A percentile compares a stretch with the other conserved stretches of the same genome.
phyloP scores from a whole-genome alignment of 768 basidiomycete genomes.

The Russula ochroleuca region DNA sequence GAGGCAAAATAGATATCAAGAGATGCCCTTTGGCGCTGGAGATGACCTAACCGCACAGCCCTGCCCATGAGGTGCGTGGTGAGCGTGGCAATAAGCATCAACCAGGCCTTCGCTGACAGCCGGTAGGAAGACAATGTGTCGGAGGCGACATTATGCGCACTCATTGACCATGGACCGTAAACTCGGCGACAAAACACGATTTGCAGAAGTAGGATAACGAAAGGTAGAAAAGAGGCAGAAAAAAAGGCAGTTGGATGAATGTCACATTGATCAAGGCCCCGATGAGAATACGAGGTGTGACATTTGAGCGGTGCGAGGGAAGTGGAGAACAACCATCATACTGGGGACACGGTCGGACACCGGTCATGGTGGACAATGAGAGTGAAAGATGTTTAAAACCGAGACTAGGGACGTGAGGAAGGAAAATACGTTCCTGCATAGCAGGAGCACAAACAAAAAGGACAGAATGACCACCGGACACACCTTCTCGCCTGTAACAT shows the following conservation, averaged over 20 bases:
- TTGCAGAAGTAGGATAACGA: background rate
- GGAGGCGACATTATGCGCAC: background rate
- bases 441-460: conserved; percentile 58
- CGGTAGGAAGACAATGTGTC: background rate
- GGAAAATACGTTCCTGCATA: background rate
- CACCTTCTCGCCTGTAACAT: conserved; percentile 88
- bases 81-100: conserved; percentile 7
- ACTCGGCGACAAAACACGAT: background rate
- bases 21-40: conserved; percentile 7
- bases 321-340: background rate
- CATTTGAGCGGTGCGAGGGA: background rate
- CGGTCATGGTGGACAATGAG: background rate
- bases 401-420: background rate
- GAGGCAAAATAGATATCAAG: background rate
- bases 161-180: background rate
- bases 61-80: background rate
- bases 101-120: conserved; percentile 1
- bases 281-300: conserved; percentile 3
- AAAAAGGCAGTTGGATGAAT: background rate
- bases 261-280: background rate
- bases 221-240: background rate
- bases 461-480: conserved; percentile 44
- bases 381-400: background rate
- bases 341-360: background rate
- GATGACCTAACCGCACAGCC: conserved; percentile 15